Percentiles rank a stretch among this genome's conserved stretches.
Evolutionary conservation across 192 early-diverging fungal species (phyloP).

Genomic region (Kappamyces sp.): DNA sequence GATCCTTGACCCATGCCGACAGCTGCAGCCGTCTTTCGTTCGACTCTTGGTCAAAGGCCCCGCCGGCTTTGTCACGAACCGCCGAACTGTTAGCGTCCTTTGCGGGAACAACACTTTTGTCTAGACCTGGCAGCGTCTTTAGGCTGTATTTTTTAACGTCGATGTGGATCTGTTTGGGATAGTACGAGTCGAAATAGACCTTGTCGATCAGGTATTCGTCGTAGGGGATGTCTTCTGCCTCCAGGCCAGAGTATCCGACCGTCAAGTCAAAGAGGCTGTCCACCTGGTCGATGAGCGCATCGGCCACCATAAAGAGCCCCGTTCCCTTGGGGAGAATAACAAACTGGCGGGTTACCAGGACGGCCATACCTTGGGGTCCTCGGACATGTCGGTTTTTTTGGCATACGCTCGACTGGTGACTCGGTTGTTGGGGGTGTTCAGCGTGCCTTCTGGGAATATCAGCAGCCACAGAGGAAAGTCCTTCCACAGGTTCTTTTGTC

Average conservation of each 20-base stretch:
- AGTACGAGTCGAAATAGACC: conserved; percentile 65
- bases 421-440: conserved; percentile 69
- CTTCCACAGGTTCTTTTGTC: conserved; percentile 20
- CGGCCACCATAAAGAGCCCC: conserved; percentile 68
- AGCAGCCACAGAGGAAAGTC: conserved; percentile 78
- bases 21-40: conserved; percentile 60
- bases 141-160: conserved; percentile 45
- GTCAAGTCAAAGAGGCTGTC: conserved; percentile 83
- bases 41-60: conserved; percentile 16
- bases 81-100: conserved; percentile 7
- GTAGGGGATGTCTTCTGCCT: conserved; percentile 64
- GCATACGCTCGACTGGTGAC: conserved; percentile 65
- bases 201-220: conserved; percentile 72
- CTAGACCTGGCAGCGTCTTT: conserved; percentile 29
- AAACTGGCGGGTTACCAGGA: conserved; percentile 26
- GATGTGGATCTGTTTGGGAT: conserved; percentile 76
- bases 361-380: conserved; percentile 20
- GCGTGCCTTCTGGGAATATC: conserved; percentile 91
- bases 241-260: conserved; percentile 77
- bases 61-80: conserved; percentile 4
- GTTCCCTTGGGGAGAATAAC: conserved; percentile 81
- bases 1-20: conserved; percentile 64
- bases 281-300: conserved; percentile 56
- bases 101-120: not conserved
- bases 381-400: conserved; percentile 38